These are phyloP conservation scores for Corymbia calophylla DNA, from an alignment of 441 rosid species.

Conservation along the genomic window DNA sequence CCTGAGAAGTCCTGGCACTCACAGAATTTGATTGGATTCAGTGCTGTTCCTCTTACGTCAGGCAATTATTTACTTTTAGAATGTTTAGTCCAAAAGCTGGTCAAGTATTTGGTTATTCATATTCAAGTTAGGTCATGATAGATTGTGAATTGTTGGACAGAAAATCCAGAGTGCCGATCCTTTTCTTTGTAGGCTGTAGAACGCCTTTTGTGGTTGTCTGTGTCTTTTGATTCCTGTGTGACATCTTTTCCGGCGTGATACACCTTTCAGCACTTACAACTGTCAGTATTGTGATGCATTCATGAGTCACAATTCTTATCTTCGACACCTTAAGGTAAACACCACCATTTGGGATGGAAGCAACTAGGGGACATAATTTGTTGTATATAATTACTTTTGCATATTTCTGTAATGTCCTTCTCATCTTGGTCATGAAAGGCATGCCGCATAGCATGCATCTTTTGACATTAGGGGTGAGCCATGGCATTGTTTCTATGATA, in stretches of 20 bases:
- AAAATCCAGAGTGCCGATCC: background rate
- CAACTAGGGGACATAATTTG: background rate
- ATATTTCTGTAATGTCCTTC: background rate
- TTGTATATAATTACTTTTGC: background rate
- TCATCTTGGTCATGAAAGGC: background rate
- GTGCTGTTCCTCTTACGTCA: background rate
- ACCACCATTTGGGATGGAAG: background rate
- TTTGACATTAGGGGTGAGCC: background rate
- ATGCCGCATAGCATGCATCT: background rate
- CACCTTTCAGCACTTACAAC: background rate
- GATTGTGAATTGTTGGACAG: background rate
- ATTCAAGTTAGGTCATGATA: background rate
- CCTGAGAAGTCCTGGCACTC: background rate
- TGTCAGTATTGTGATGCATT: background rate
- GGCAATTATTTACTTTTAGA: background rate
- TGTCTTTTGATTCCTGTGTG: background rate
- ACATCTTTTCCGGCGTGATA: background rate
- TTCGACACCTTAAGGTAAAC: background rate
- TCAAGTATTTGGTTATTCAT: background rate
- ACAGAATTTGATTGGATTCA: background rate
- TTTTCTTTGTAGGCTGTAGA: background rate
- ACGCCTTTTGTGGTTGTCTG: background rate
- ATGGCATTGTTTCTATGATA: background rate
- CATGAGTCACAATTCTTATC: background rate
- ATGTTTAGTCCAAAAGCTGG: background rate